Evolutionary conservation across 371 early-diverging fungal species (phyloP), one percentile per base, ranked within the genome.

Genomic region (Mucor irregularis): DNA sequence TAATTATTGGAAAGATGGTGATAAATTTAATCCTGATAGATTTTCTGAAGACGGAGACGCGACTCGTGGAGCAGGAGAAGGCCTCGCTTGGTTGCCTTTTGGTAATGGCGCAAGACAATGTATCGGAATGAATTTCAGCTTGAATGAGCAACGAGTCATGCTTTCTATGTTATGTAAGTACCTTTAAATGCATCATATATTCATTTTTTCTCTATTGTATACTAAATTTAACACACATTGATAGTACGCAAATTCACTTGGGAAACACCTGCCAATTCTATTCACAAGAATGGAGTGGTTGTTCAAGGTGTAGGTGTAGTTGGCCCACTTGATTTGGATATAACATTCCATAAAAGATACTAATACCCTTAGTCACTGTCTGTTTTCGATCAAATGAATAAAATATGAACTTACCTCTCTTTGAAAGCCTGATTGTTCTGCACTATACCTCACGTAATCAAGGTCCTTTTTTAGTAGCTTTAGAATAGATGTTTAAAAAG

Each of bases 91-190:
- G 72, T 39, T 80, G 10, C 81, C 84, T 13, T 84, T 84, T 54
- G 65, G 78, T 51, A 62, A 64, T 21, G 84, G 82, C 11, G 43
- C 69, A 13, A 69, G 83, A 29, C 73, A 79, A 55, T 85, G 86
- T 43, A 68, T 82, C 39, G 86, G 83, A 19, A 71, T 74, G 73
- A 74, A 81, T 39, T 83, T 85, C 56, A 72, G 78, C 2, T 57
- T 84, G 43, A 58, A 74, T 13, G 80, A 80, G 17, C 83, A 81
- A 55, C 71, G 80, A 17, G 61, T 85, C 4, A 29, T 79, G 5
- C 56, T 82, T 13, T 53, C 75, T 5, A 71, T 80, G 72, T 44
- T 84, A n/a, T 46, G 71, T 71, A 56, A 67, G 64, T 68, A 16
- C 46, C 19, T 9, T n/a, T 40, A 19, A 6, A 21, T 40, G 22